Evolutionary conservation across 2,329 filamentous ascomycete genomes (phyloP).

Genomic region (Graphilbum fragrans): DNA sequence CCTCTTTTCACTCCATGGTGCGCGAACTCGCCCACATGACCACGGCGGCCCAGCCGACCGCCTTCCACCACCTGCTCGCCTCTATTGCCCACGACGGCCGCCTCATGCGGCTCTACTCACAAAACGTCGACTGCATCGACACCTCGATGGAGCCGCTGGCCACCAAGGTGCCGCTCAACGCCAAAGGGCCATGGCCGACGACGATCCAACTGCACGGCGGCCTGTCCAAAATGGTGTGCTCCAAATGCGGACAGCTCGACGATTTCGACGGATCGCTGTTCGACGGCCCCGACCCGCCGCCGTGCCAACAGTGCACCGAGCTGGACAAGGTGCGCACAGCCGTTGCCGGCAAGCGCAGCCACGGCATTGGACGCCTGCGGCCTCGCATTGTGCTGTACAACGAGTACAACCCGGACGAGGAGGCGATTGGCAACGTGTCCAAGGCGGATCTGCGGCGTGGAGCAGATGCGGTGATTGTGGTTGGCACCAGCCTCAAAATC

Average conservation of each 20-base stretch:
- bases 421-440: slow-evolving; percentile 87
- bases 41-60: slow-evolving; percentile 64
- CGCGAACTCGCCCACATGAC: slow-evolving; percentile 74
- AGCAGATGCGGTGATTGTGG: slow-evolving; percentile 87
- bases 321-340: slow-evolving; percentile 65
- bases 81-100: slow-evolving; percentile 80
- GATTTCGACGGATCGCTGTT: slow-evolving; percentile 72
- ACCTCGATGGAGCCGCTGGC: slow-evolving; percentile 67
- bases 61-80: slow-evolving; percentile 88
- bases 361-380: slow-evolving; percentile 79
- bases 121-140: slow-evolving; percentile 95
- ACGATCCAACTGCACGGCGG: slow-evolving; percentile 92
- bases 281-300: slow-evolving; percentile 69
- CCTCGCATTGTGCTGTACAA: slow-evolving; percentile 96
- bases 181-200: slow-evolving; percentile 83
- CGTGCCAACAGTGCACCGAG: slow-evolving; percentile 62
- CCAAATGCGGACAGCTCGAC: slow-evolving; percentile 71
- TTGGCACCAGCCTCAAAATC: slow-evolving; percentile 91
- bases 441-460: slow-evolving; percentile 72
- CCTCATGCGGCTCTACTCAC: slow-evolving; percentile 80
- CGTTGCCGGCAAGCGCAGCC: slow-evolving; percentile 74
- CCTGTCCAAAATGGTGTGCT: slow-evolving; percentile 91
- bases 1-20: slow-evolving; percentile 93
- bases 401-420: slow-evolving; percentile 90
- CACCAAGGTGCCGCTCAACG: slow-evolving; percentile 67